These are phyloP conservation scores for Funneliformis caledonium DNA, from an alignment of 371 early-diverging fungal genomes.

Conservation along the genomic window DNA sequence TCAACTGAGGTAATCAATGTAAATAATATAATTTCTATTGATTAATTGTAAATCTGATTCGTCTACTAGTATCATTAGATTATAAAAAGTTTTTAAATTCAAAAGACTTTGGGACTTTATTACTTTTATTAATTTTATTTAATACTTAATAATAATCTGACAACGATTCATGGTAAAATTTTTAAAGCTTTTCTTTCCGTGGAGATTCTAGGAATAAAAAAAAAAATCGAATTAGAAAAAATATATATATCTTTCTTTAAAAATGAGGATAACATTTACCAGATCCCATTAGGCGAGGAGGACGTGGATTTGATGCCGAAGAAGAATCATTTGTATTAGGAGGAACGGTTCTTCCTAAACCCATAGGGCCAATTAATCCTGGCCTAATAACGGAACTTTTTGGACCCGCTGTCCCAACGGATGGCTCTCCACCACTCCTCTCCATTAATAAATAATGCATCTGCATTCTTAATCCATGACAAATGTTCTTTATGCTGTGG, in stretches of 20 bases:
- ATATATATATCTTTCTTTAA: neutral
- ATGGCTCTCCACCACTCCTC: conserved; percentile 45
- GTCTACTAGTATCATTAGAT: too few relatives aligned
- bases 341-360: neutral
- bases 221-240: neutral
- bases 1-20: too few relatives aligned
- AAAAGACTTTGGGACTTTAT: too few relatives aligned
- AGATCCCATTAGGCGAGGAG: neutral
- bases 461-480: conserved; percentile 71
- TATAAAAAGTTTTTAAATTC: too few relatives aligned
- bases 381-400: neutral
- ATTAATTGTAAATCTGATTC: too few relatives aligned
- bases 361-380: neutral
- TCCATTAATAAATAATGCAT: conserved; percentile 71
- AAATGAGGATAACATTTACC: neutral
- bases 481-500: conserved; percentile 64
- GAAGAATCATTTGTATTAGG: neutral
- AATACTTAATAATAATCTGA: too few relatives aligned
- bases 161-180: too few relatives aligned
- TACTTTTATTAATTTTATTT: too few relatives aligned
- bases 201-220: neutral
- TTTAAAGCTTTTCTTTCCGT: neutral
- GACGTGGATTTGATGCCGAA: neutral
- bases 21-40: too few relatives aligned
- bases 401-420: neutral